Conservation (phyloP, 345 rosid genomes). For the Camelina neglecta region DNA sequence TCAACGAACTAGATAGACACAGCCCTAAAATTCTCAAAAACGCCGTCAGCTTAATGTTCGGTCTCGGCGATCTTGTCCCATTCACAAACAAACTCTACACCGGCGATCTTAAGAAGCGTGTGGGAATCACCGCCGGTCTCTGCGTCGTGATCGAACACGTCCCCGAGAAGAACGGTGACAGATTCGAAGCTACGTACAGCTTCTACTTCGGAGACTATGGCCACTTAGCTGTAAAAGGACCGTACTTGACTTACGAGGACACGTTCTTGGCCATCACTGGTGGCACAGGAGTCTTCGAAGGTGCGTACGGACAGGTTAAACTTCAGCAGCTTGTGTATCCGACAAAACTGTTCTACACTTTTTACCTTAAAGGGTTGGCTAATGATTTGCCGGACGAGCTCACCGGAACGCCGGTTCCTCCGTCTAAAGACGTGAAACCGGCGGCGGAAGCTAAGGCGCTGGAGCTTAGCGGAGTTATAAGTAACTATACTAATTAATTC, state of each 20-base stretch:
- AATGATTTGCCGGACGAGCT: slow-evolving; percentile 54
- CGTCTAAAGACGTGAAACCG: slow-evolving; percentile 56
- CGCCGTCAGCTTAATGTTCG: slow-evolving; percentile 49
- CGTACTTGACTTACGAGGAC: slow-evolving; percentile 69
- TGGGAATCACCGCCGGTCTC: slow-evolving; percentile 84
- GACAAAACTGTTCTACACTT: slow-evolving; percentile 71
- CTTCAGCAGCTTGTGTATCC: slow-evolving; percentile 66
- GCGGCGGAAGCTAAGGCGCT: slow-evolving; percentile 55
- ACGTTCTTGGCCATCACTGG: slow-evolving; percentile 67
- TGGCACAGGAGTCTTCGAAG: slow-evolving; percentile 68
- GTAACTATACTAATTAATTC: not conserved
- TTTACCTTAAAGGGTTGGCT: slow-evolving; percentile 63
- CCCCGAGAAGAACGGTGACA: slow-evolving; percentile 75
- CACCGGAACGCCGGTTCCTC: slow-evolving; percentile 50
- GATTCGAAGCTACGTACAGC: slow-evolving; percentile 78
- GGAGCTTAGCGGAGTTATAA: slow-evolving; percentile 48
- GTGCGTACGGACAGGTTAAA: slow-evolving; percentile 70
- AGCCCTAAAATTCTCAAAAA: slow-evolving; percentile 77
- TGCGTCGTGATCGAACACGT: slow-evolving; percentile 75
- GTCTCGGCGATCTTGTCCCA: slow-evolving; percentile 87
- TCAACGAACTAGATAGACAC: slow-evolving; percentile 81
- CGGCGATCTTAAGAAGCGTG: slow-evolving; percentile 72
- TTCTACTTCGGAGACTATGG: slow-evolving; percentile 83
- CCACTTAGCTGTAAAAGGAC: slow-evolving; percentile 65
- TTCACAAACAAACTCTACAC: slow-evolving; percentile 85